Conservation (phyloP, 2,329 filamentous ascomycete genomes). For the Pseudogymnoascus sp. region DNA sequence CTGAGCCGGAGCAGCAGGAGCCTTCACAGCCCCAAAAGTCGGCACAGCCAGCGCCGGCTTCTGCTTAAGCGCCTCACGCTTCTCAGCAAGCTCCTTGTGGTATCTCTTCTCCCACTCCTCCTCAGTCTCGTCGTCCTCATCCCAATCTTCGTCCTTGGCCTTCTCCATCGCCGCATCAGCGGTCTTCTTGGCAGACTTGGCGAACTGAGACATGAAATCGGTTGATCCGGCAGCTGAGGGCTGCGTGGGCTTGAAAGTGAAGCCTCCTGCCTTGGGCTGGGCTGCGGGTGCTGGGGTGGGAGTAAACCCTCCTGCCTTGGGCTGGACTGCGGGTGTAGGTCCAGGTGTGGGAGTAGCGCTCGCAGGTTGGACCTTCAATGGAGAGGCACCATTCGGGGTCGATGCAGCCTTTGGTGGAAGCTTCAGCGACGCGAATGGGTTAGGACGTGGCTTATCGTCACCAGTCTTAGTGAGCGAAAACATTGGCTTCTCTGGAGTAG, state of each 20-base stretch:
- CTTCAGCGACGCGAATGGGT: slow-evolving; percentile 23
- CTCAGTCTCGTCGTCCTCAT: slow-evolving; percentile 24
- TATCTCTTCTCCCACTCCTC: slow-evolving; percentile 18
- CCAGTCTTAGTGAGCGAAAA: slow-evolving; percentile 5
- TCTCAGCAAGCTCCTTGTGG: slow-evolving; percentile 11
- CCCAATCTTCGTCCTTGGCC: slow-evolving; percentile 24
- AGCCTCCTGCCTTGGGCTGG: background rate
- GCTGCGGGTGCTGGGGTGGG: background rate
- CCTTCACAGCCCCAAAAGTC: slow-evolving; percentile 15
- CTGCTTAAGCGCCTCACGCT: background rate
- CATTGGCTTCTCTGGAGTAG: slow-evolving; percentile 21
- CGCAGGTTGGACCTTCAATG: background rate
- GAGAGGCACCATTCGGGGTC: background rate
- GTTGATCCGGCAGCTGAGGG: slow-evolving; percentile 6
- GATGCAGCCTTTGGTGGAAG: slow-evolving; percentile 13
- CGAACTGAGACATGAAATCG: slow-evolving; percentile 23
- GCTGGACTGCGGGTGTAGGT: slow-evolving; percentile 2
- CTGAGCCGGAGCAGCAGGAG: slow-evolving; percentile 6
- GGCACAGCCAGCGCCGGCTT: slow-evolving; percentile 11
- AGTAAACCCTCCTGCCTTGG: background rate
- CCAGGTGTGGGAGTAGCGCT: background rate
- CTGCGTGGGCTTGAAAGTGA: background rate
- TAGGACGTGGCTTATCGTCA: slow-evolving; percentile 18
- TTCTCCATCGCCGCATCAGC: slow-evolving; percentile 22
- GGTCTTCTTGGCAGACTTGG: slow-evolving; percentile 17